phyloP scores from a whole-genome alignment of 1,284 basidiomycete genomes.

The Cryptococcus depauperatus region DNA sequence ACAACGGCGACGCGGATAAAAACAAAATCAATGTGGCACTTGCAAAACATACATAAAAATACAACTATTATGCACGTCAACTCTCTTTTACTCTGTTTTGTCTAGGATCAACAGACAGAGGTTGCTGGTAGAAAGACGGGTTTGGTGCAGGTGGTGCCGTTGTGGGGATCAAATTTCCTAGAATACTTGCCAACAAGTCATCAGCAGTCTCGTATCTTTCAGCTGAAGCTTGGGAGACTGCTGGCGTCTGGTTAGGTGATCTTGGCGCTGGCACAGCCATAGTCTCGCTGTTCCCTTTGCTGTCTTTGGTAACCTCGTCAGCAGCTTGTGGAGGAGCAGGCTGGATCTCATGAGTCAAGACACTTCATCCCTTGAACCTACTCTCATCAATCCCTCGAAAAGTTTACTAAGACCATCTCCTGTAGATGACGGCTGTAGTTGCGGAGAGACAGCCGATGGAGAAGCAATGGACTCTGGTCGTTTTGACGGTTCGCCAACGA shows the following conservation, averaged over 20 bases:
- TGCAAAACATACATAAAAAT: background rate
- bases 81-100: no score
- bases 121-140: no score
- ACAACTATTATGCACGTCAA: no score
- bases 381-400: conserved; percentile 30
- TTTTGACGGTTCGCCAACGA: conserved; percentile 33
- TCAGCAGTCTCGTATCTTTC: conserved; percentile 32
- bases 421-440: conserved; percentile 1
- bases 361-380: conserved; percentile 2
- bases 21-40: background rate
- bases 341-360: background rate
- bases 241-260: background rate
- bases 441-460: background rate
- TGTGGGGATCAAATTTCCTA: no score
- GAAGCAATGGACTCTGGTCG: conserved; percentile 10
- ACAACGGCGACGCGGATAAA: no score
- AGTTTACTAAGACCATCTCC: conserved; percentile 33
- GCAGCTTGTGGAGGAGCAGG: background rate
- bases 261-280: no score
- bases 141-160: conserved; percentile 6
- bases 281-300: no score
- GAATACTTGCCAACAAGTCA: conserved; percentile 34
- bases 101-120: no score
- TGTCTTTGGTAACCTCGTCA: background rate
- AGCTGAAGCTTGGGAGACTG: background rate